Evolutionary conservation across 306 rosid genomes (phyloP).

Genomic region (Sechiopsis laciniata): DNA sequence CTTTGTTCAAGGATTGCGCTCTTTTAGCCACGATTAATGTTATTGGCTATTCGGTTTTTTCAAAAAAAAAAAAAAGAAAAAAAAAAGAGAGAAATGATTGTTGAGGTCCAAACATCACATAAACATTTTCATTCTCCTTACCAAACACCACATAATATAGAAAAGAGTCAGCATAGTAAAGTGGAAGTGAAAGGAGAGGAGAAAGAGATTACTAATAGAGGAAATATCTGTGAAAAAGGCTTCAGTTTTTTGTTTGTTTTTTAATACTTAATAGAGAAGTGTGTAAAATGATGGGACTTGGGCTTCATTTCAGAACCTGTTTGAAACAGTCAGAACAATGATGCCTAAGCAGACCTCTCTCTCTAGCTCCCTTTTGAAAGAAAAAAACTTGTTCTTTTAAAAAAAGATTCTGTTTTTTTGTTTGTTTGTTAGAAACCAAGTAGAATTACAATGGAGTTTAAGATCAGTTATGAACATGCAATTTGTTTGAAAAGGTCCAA

Average conservation of each 20-base stretch:
- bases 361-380: too few relatives aligned
- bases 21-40: too few relatives aligned
- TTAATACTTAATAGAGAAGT: background rate
- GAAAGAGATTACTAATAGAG: constrained; percentile 2
- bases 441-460: background rate
- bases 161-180: background rate
- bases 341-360: background rate
- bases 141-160: background rate
- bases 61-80: too few relatives aligned
- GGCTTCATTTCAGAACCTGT: constrained; percentile 18
- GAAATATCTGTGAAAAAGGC: background rate
- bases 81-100: too few relatives aligned
- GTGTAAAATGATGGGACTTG: constrained; percentile 22
- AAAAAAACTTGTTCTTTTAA: too few relatives aligned
- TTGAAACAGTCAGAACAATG: constrained; percentile 22
- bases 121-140: too few relatives aligned
- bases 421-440: background rate
- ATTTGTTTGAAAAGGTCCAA: background rate
- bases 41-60: too few relatives aligned
- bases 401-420: background rate
- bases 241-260: background rate
- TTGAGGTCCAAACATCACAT: too few relatives aligned
- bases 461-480: background rate
- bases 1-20: too few relatives aligned
- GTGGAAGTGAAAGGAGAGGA: constrained; percentile 11